These are phyloP conservation scores for Bolboschoenoplectus hybrid DNA, from an alignment of 202 grass and related monocot species.

Conservation along the genomic window DNA sequence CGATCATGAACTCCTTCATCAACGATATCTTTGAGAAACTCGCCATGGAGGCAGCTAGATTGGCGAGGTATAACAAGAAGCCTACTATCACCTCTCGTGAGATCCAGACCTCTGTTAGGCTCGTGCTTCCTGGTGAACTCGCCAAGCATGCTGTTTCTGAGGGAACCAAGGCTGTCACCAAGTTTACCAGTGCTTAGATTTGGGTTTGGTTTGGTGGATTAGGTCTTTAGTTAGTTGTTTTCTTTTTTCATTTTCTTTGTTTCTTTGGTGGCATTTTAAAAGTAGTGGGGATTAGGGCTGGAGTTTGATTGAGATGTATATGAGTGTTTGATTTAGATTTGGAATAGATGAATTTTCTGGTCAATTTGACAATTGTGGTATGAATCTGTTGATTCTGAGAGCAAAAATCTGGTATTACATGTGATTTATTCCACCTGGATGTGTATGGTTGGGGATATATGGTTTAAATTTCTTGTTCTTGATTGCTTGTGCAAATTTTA, in stretches of 20 bases:
- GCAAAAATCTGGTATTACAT: no score
- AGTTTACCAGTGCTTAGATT: constrained; percentile 60
- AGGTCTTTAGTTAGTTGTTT: background rate
- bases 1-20: constrained; percentile 37
- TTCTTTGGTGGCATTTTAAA: background rate
- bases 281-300: background rate
- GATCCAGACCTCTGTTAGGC: constrained; percentile 68
- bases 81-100: constrained; percentile 69
- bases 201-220: background rate
- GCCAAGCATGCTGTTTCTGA: constrained; percentile 72
- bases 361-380: background rate
- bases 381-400: background rate
- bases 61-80: constrained; percentile 78
- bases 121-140: constrained; percentile 70
- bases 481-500: no score
- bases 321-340: background rate
- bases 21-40: constrained; percentile 36
- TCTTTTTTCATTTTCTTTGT: background rate
- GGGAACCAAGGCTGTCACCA: constrained; percentile 68
- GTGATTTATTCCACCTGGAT: no score
- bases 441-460: no score
- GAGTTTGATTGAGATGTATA: background rate
- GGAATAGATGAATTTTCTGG: background rate
- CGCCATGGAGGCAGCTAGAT: constrained; percentile 44
- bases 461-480: no score